phyloP scores from a whole-genome alignment of 371 early-diverging fungal genomes.

The Mucor velutinosus region DNA sequence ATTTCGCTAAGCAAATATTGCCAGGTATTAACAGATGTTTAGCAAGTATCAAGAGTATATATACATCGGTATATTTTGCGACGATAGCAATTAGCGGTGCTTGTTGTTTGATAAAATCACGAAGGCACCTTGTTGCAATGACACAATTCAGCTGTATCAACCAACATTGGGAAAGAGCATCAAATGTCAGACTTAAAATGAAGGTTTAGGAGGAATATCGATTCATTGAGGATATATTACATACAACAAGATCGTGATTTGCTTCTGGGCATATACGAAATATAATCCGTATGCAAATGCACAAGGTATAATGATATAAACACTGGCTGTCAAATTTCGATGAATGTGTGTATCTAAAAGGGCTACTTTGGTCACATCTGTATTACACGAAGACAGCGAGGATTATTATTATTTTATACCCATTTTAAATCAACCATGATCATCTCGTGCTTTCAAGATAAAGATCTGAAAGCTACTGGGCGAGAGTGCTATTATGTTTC shows the following conservation, averaged over 20 bases:
- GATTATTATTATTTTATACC: not conserved
- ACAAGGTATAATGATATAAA: not conserved
- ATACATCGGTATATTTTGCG: not conserved
- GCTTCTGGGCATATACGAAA: not conserved
- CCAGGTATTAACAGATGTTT: not conserved
- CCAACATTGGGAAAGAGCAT: not conserved
- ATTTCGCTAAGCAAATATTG: not conserved
- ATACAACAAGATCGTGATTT: not conserved
- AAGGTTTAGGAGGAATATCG: not conserved
- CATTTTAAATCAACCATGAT: not conserved
- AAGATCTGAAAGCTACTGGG: not conserved
- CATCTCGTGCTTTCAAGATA: not conserved
- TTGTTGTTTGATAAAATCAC: not conserved
- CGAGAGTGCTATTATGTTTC: too few relatives aligned
- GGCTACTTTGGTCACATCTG: not conserved
- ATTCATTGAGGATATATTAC: not conserved
- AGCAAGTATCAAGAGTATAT: not conserved
- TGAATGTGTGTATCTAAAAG: not conserved
- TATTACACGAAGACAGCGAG: not conserved
- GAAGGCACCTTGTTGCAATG: not conserved
- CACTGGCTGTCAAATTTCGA: slow-evolving; percentile 2
- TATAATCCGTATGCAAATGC: not conserved
- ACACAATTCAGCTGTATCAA: not conserved
- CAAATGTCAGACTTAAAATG: not conserved
- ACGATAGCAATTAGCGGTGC: not conserved